Evolutionary conservation across 1,139 yeast genomes (phyloP), one percentile per base, ranked within the genome.

Genomic region (Blastobotrys malaysiensis): DNA sequence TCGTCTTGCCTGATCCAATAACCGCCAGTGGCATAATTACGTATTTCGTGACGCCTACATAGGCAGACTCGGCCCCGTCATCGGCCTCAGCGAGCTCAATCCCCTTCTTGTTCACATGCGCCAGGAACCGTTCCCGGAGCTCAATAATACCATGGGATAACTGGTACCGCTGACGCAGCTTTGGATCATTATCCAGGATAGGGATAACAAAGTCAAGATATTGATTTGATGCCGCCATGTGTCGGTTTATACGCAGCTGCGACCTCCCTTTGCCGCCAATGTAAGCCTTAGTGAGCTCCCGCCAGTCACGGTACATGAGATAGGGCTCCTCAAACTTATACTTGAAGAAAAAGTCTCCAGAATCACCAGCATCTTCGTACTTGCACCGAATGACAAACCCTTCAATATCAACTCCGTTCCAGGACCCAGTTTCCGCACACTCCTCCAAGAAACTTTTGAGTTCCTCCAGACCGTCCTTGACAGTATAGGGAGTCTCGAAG

Each of bases 281-380:
- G 57, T 79, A 79, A 47, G 75, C 74, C 64, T 81, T 84, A 0
- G 98, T 89, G 0, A 83, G 86, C 65, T 93, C 98, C 59, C 99
- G 78, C 80, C 95, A 83, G 65, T 88, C 90, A 56, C 99, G 78
- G 68, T 90, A 95, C 76, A 95, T 78, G 52, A 89, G 73, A 65
- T 95, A 95, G 0, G 99, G 99, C 70, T 95, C 97, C 61, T 90
- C 96, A 68, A 95, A 93, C 69, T 95, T 95, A 73, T 77, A 93
- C 72, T 95, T 95, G 80, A 90, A 95, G 70, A 95, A 89, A 64
- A 79, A 89, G 58, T 83, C 86, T 13, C 45, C 16, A 2, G 21
- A 11, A 9, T 48, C 51, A 3, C 50, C 53, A 4, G 3, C 24
- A 7, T 36, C 24, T 13, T 46, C 47, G 19, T 43, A 21, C 50